A percentile compares a stretch with the other conserved stretches of the same genome.
Evolutionary conservation across 768 basidiomycete genomes (phyloP).

Genomic region (Neoboletus subvelutipes): DNA sequence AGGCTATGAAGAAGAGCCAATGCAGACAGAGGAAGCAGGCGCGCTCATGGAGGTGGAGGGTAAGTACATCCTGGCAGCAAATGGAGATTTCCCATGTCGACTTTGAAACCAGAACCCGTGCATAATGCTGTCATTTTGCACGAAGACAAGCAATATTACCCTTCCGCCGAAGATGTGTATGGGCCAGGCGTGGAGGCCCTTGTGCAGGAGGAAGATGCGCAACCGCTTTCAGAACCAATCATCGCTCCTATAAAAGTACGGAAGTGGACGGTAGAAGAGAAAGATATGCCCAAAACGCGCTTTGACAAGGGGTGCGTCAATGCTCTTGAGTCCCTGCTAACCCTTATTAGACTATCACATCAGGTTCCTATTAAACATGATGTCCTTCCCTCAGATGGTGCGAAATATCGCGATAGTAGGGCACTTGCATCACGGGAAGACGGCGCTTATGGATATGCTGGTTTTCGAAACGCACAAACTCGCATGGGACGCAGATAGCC

Average conservation of each 20-base stretch:
- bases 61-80: conserved; percentile 32
- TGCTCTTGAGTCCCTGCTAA: neutral
- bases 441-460: conserved; percentile 95
- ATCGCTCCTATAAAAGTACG: conserved; percentile 93
- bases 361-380: conserved; percentile 92
- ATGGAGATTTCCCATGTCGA: conserved; percentile 1
- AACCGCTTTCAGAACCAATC: conserved; percentile 93
- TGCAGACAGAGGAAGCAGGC: conserved; percentile 52
- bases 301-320: conserved; percentile 88
- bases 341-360: conserved; percentile 10
- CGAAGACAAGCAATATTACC: conserved; percentile 98
- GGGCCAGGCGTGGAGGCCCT: conserved; percentile 92
- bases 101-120: conserved; percentile 54
- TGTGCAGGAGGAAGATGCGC: conserved; percentile 97
- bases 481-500: conserved; percentile 87
- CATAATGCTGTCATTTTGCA: conserved; percentile 88
- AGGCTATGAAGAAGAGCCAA: conserved; percentile 76
- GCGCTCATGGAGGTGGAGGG: conserved; percentile 88
- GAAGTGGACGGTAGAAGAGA: conserved; percentile 94
- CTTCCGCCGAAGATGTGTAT: conserved; percentile 88
- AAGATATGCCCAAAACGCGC: conserved; percentile 94
- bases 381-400: conserved; percentile 89
- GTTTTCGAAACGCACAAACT: conserved; percentile 96
- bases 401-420: conserved; percentile 96
- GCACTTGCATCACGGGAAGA: conserved; percentile 98